Evolutionary conservation across 2,329 filamentous ascomycete species (phyloP), one percentile per base, ranked within the genome.

Genomic region (Scytalidium lignicola): DNA sequence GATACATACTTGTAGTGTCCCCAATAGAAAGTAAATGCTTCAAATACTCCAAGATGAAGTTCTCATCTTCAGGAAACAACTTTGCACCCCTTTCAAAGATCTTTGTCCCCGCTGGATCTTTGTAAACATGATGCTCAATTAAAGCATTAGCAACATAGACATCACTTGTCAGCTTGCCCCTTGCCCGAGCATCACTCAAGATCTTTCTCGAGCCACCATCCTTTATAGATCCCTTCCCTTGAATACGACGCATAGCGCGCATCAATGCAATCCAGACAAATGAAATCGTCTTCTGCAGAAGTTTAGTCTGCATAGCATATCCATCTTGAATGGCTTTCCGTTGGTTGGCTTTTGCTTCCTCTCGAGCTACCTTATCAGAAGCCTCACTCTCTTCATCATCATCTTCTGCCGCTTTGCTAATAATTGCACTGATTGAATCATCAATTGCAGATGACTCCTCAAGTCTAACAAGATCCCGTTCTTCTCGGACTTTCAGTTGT

Each of bases 241-340:
- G 91, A 15, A 97, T 85, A 47, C 93, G 88, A 49, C 93, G 88
- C 81, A 96, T 96, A 3, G 92, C 88, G 45, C 93, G 85, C 70
- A 96, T 95, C 51, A 97, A 75, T 15, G 90, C 90, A 62, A 97
- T 95, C 93, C 93, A 99, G 3, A 90, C 85, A 61, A 90, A 91
- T 0, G 93, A 95, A 48, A 99, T 85, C 1, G 89, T 92, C 59
- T 86, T 85, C 40, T 87, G 92, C 19, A 97, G 76, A 15, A 87
- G 74, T 22, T 86, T 83, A 28, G 85, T 82, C 62, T 96, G 89
- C 4, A 79, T 78, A 7, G 82, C 79, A 62, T 88, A 86, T 10
- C 83, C 83, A 52, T 86, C 79, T 61, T 81, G 75, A 19, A 86
- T 76, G 15, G 76, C 75, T 46, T 76, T 72, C 42, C 82, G 75